Evolutionary conservation across 2,329 filamentous ascomycete species (phyloP).

Genomic region (Alternaria metachromatica): DNA sequence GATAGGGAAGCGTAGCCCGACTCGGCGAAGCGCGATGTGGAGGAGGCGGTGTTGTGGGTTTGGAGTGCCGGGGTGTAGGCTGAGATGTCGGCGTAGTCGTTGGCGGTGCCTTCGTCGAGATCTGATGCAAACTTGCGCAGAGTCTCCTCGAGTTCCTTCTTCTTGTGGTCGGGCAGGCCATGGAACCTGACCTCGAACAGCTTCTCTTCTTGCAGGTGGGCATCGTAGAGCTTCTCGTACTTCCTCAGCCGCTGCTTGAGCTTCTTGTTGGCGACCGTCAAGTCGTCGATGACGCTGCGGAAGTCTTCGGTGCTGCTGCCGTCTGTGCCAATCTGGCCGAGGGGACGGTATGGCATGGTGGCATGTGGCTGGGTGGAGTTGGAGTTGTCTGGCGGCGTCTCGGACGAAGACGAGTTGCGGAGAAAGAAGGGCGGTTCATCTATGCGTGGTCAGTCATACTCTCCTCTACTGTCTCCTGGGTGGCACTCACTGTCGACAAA

Average conservation of each 20-base stretch:
- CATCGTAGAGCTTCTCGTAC: conserved; percentile 71
- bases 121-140: conserved; percentile 73
- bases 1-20: conserved; percentile 70
- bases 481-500: conserved; percentile 52
- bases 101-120: conserved; percentile 56
- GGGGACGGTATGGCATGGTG: conserved; percentile 35
- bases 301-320: conserved; percentile 75
- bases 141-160: conserved; percentile 75
- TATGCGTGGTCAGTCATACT: conserved; percentile 26
- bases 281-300: conserved; percentile 83
- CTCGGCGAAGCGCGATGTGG: conserved; percentile 57
- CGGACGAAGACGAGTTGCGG: conserved; percentile 54
- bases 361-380: conserved; percentile 20
- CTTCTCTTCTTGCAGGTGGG: conserved; percentile 74
- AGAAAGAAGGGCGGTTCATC: conserved; percentile 55
- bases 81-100: conserved; percentile 27
- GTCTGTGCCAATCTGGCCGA: conserved; percentile 53
- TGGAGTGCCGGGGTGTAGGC: conserved; percentile 57
- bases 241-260: conserved; percentile 75
- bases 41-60: conserved; percentile 66
- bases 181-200: conserved; percentile 85
- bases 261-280: conserved; percentile 83
- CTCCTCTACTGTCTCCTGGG: background rate
- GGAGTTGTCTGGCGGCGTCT: conserved; percentile 50
- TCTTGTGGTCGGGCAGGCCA: conserved; percentile 73